phyloP scores from a whole-genome alignment of 129 eudicot species.

The Tagetes erecta region DNA sequence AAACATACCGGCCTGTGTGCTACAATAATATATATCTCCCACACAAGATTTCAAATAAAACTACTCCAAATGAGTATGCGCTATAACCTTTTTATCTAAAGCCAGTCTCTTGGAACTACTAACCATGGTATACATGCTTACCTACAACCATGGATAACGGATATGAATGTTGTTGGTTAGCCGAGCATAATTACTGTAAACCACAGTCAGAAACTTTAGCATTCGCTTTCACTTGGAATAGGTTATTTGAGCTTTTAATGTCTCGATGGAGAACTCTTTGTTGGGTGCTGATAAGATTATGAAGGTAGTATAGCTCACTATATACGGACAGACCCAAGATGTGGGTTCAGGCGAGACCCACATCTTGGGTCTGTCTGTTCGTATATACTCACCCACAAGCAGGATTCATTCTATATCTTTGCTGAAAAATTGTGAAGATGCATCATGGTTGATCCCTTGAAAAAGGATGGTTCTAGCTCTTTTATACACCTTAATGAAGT shows the following conservation, averaged over 20 bases:
- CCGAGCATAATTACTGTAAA: background rate
- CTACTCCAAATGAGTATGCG: background rate
- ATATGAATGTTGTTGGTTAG: conserved; percentile 7
- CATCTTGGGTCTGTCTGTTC: too few species aligned
- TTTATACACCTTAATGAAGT: background rate
- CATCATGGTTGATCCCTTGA: background rate
- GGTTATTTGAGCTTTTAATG: background rate
- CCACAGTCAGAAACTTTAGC: background rate
- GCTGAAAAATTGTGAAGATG: background rate
- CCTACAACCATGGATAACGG: background rate
- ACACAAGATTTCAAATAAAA: conserved; percentile 2
- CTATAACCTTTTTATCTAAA: background rate
- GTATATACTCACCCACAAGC: background rate
- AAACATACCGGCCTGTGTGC: too few species aligned
- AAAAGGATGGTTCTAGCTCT: too few species aligned
- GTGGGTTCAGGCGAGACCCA: background rate
- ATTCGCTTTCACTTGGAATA: background rate
- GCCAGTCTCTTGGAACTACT: background rate
- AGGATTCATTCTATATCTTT: background rate
- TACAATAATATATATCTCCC: background rate
- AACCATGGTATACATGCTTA: background rate
- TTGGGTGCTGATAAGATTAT: background rate
- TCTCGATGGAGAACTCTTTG: conserved; percentile 9
- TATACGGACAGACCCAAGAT: background rate
- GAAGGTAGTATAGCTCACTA: conserved; percentile 10